Base-by-base conservation (phyloP, 768 basidiomycete genomes). In the Tylopilus plumbeoviolaceoides region DNA sequence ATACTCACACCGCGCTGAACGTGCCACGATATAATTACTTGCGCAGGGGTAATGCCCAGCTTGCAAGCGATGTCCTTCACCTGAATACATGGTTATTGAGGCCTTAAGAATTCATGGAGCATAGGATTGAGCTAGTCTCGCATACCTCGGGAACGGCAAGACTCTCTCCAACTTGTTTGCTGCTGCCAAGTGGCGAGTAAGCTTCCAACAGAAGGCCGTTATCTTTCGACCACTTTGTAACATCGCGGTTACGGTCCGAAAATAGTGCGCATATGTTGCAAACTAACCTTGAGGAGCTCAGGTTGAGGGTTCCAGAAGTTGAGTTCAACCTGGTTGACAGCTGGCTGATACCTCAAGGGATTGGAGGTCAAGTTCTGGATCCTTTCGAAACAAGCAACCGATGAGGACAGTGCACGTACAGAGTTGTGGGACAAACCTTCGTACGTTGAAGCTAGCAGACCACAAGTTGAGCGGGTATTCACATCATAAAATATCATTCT, bases 241-340 rank as follows among this genome's bases (percentile, higher is more conserved):
- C 5, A 45, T 35, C 17, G 25, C 47, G 47, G 38, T 12, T 15
- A 53, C 4, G 51, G 9, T 50, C 7, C 10, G 25, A 23, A 50
- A 41, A 40, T 1, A 25, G 7, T n/a, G 39, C 27, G 43, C 31
- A 41, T 27, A n/a, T 18, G 35, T 17, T 30, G 17, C 1, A 47
- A n/a, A 55, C 66, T 6, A 20, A 82, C 84, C 71, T 84, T 68
- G 41, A 91, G 62, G n/a, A 91, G 73, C 53, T 89, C 87, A 0
- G 83, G 82, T 62, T 91, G 89, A 20, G 89, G 87, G 63, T 83
- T 79, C 78, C 81, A 87, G 69, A 80, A 89, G 67, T 73, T 90
- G 43, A 91, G 76, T 62, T 91, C 89, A 30, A 91, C 82, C 65
- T 91, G 89, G 65, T 91, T 89, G 53, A 87, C 75, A n/a, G 78